A percentile compares a stretch with the other conserved stretches of the same genome.
Conservation (phyloP, 768 basidiomycete species). For the Tulasnella sp. region DNA sequence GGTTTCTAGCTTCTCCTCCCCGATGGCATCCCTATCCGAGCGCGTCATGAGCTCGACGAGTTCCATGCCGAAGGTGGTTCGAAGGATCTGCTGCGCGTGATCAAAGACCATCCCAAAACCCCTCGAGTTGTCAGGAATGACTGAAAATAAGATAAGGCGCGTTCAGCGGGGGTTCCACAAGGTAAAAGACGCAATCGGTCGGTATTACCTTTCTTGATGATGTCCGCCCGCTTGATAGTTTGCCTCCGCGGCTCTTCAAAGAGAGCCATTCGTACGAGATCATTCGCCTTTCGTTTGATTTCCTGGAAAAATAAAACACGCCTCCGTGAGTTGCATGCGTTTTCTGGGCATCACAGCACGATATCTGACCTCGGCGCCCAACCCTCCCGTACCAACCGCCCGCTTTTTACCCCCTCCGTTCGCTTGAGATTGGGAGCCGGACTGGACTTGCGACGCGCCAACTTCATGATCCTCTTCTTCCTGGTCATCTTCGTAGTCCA, state of each 20-base stretch:
- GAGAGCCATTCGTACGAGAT: constrained; percentile 69
- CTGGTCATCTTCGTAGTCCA: constrained; percentile 20
- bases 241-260: constrained; percentile 64
- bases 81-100: constrained; percentile 52
- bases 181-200: background rate
- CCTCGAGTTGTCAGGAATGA: constrained; percentile 39
- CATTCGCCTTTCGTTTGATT: constrained; percentile 49
- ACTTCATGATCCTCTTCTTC: constrained; percentile 12
- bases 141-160: constrained; percentile 21
- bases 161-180: background rate
- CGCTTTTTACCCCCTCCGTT: background rate
- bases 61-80: constrained; percentile 68
- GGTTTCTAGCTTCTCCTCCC: constrained; percentile 15
- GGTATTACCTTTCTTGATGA: constrained; percentile 62
- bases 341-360: background rate
- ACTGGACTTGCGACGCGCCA: background rate
- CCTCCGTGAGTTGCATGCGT: background rate
- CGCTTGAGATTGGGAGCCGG: background rate
- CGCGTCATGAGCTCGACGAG: constrained; percentile 64
- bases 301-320: constrained; percentile 34
- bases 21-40: constrained; percentile 40
- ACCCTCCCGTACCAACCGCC: background rate
- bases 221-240: constrained; percentile 67
- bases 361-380: background rate
- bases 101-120: constrained; percentile 54